phyloP scores from a whole-genome alignment of 2,329 filamentous ascomycete species.

The Cordyceps cicadae region DNA sequence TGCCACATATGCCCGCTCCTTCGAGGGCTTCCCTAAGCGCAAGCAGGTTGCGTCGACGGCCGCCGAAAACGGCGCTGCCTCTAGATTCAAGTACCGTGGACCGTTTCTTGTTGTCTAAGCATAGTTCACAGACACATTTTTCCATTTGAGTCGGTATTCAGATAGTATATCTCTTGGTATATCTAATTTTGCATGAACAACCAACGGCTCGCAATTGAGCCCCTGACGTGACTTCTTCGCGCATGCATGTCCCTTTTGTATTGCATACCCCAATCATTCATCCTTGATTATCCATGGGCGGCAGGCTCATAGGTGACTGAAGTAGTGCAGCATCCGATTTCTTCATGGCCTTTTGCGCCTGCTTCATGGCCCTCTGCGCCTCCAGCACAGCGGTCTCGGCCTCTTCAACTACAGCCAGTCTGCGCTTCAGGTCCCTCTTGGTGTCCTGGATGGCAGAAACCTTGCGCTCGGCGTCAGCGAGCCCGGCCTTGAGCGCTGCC shows the following conservation, averaged over 20 bases:
- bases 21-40: conserved; percentile 56
- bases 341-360: background rate
- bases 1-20: conserved; percentile 59
- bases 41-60: background rate
- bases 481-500: background rate
- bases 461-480: background rate
- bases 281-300: too few species aligned
- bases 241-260: background rate
- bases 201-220: background rate
- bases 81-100: conserved; percentile 1
- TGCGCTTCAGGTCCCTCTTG: background rate
- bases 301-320: background rate
- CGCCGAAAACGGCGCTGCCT: background rate
- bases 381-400: background rate
- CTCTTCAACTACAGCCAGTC: background rate
- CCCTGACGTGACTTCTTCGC: background rate
- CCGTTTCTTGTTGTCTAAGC: background rate
- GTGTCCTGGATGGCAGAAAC: background rate
- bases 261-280: too few species aligned
- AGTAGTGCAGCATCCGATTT: background rate
- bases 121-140: background rate
- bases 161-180: background rate
- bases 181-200: background rate
- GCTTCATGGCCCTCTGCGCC: background rate
- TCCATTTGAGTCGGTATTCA: background rate